phyloP scores from a whole-genome alignment of 495 filamentous ascomycete species.

The Xylaria scruposa region DNA sequence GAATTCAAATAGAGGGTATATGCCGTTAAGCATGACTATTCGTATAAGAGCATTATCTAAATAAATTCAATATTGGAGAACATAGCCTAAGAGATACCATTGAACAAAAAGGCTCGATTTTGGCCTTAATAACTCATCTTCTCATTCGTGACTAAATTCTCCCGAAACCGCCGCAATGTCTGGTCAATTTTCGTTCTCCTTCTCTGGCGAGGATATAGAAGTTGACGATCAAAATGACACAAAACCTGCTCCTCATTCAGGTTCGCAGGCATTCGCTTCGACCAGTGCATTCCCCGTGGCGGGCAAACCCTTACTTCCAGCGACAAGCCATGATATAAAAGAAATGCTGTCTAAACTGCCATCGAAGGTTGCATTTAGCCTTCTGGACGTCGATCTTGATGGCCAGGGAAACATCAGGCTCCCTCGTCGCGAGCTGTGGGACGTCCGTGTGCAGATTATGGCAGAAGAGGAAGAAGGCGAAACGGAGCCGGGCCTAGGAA shows the following conservation, averaged over 20 bases:
- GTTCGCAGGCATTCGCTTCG: constrained; percentile 35
- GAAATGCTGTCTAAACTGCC: constrained; percentile 72
- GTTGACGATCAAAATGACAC: constrained; percentile 52
- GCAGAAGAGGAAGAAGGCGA: constrained; percentile 63
- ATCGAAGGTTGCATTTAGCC: constrained; percentile 77
- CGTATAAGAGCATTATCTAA: neutral
- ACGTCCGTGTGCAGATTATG: constrained; percentile 93
- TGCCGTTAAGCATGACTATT: neutral
- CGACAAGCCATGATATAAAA: constrained; percentile 50
- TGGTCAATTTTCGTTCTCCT: constrained; percentile 75
- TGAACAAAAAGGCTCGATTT: neutral
- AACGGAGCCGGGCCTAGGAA: constrained; percentile 64
- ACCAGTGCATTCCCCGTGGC: constrained; percentile 57
- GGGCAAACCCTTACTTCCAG: constrained; percentile 55
- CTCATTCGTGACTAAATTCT: neutral
- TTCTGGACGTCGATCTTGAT: constrained; percentile 61
- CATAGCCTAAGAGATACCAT: neutral
- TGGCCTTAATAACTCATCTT: neutral
- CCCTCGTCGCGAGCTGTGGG: constrained; percentile 88
- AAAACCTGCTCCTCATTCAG: constrained; percentile 38
- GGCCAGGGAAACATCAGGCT: constrained; percentile 60
- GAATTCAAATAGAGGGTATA: neutral
- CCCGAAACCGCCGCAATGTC: constrained; percentile 27
- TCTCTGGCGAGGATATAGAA: constrained; percentile 85
- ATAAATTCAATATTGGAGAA: no score